Evolutionary conservation across 441 rosid genomes (phyloP).

Genomic region (Aquilaria agallochum): DNA sequence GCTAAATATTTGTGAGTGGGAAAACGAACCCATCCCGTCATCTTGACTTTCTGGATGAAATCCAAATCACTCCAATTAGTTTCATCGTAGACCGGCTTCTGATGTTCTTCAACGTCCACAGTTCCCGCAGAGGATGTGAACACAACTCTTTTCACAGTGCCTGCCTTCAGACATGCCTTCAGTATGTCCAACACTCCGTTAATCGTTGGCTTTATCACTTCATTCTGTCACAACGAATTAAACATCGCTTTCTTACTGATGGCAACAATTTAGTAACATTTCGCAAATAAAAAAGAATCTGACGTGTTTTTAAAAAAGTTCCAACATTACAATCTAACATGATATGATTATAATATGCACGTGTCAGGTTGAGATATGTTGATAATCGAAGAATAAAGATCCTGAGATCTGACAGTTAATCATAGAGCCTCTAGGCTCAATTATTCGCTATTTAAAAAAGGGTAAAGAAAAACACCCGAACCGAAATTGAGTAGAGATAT

Average conservation of each 20-base stretch:
- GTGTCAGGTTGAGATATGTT: too few relatives aligned
- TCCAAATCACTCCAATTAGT: slow-evolving; percentile 75
- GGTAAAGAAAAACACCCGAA: too few relatives aligned
- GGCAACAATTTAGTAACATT: too few relatives aligned
- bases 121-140: slow-evolving; percentile 98
- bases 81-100: slow-evolving; percentile 54
- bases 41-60: slow-evolving; percentile 49
- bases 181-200: slow-evolving; percentile 68
- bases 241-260: too few relatives aligned
- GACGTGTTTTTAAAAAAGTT: too few relatives aligned
- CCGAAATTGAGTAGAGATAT: too few relatives aligned
- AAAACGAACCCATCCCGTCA: slow-evolving; percentile 88
- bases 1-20: too few relatives aligned
- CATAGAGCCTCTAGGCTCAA: neutral
- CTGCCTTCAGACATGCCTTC: slow-evolving; percentile 77
- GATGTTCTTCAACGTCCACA: slow-evolving; percentile 59
- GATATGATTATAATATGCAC: too few relatives aligned
- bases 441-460: neutral
- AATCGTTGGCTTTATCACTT: slow-evolving; percentile 84
- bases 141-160: slow-evolving; percentile 52
- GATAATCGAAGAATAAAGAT: too few relatives aligned
- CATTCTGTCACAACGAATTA: slow-evolving; percentile 43
- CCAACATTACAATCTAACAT: too few relatives aligned
- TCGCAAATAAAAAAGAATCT: too few relatives aligned
- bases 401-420: too few relatives aligned